Base-by-base conservation (phyloP, 2,329 filamentous ascomycete genomes). In the Fusarium euwallaceae region DNA sequence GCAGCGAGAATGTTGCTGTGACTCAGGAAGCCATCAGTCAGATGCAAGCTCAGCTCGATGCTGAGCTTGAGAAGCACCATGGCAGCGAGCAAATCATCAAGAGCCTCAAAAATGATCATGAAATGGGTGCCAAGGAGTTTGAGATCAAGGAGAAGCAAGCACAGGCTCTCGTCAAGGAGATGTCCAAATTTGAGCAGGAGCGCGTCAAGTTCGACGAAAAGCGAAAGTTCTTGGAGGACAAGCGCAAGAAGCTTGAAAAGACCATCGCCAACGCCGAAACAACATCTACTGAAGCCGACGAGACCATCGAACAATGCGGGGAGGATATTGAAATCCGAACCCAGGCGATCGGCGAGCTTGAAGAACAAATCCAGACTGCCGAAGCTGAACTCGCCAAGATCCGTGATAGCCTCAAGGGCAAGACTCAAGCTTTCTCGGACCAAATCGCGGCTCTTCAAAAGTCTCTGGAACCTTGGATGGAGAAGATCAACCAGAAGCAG, bases 191-290 rank as follows among this genome's bases (percentile, higher is more conserved):
- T 72, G 97, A 99, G 80, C 98, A 98, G 81, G 97, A 98, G 80
- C 92, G 92, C 24, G 97, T 99, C 83, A 99, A 99, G 81, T 95
- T 97, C 76, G 96, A 98, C 75, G 97, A 99, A 83, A 98, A 98
- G 87, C 93, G 93, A 82, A 99, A 99, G 82, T 98, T 98, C 83
- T 85, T 99, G 75, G 87, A 90, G 3, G 93, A 92, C 79, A 99
- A 99, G 86, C 92, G 94, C 78, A 98, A 97, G 86, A 99, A 99
- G 85, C 89, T 98, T 16, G 95, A 98, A 76, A 98, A 98, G 85
- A 90, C 93, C 0, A 94, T 97, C 71, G 88, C 91, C 64, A 93
- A 92, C 55, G 94, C 94, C 69, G 94, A 94, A 73, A 92, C 92
- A 67, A 91, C 93, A 7, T 90, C 91, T 1, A 88, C 90, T 1